A percentile compares a stretch with the other conserved stretches of the same genome.
Conservation (phyloP, 2,329 filamentous ascomycete species). For the Xylariaceae sp. region DNA sequence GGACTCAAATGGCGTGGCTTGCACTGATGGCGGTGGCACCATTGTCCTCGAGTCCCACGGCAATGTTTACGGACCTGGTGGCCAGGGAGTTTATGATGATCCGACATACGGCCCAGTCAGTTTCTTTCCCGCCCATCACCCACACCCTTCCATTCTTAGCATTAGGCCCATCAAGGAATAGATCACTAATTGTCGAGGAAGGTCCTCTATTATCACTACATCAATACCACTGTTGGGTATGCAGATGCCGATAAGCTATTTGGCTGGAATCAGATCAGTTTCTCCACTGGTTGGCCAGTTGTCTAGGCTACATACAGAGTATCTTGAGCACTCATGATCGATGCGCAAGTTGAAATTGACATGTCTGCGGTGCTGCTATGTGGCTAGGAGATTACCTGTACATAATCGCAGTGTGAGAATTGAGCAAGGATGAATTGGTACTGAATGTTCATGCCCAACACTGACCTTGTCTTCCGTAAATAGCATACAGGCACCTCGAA, state of each 20-base stretch:
- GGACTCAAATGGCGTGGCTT: conserved; percentile 21
- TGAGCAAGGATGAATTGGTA: too few relatives aligned
- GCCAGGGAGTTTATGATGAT: conserved; percentile 45
- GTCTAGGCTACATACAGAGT: too few relatives aligned
- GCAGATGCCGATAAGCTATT: conserved; percentile 44
- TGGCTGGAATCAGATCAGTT: conserved; percentile 48
- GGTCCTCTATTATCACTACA: conserved; percentile 45
- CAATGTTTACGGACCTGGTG: conserved; percentile 61
- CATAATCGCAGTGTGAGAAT: too few relatives aligned
- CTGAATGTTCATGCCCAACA: too few relatives aligned
- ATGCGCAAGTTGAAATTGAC: too few relatives aligned
- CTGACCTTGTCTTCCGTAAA: too few relatives aligned
- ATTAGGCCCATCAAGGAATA: background rate
- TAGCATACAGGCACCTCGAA: too few relatives aligned
- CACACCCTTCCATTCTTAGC: background rate
- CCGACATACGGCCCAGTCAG: conserved; percentile 28
- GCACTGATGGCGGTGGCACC: conserved; percentile 48
- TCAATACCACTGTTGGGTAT: conserved; percentile 33
- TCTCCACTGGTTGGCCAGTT: conserved; percentile 46
- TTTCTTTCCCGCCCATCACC: too few relatives aligned
- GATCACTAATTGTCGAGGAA: conserved; percentile 1
- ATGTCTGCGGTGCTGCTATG: too few relatives aligned
- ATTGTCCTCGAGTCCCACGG: conserved; percentile 57
- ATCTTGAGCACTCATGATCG: too few relatives aligned
- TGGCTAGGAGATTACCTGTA: too few relatives aligned